Conservation (phyloP, 1,284 basidiomycete species). For the Puccinia novopanici region DNA sequence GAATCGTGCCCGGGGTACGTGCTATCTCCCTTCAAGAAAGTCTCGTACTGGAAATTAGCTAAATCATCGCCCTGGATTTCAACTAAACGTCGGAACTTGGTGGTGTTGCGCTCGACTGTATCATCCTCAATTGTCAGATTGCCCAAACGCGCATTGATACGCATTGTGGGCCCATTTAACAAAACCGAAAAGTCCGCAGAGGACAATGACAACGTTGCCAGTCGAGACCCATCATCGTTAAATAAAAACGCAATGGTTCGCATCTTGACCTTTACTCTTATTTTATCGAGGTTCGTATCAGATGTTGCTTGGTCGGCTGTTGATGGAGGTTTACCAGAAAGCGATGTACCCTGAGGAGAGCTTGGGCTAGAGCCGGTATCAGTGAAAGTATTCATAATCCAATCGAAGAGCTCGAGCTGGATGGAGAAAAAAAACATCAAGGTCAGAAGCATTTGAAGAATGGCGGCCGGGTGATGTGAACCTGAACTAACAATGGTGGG, state of each 20-base stretch:
- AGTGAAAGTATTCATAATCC: conserved; percentile 95
- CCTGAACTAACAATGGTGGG: conserved; percentile 69
- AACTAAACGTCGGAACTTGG: conserved; percentile 77
- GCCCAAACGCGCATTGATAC: conserved; percentile 80
- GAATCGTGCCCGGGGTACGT: conserved; percentile 82
- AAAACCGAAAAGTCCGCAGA: conserved; percentile 86
- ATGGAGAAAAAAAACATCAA: not conserved
- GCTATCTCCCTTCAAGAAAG: conserved; percentile 71
- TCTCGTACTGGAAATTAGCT: conserved; percentile 93
- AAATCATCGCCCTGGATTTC: conserved; percentile 95
- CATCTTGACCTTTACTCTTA: conserved; percentile 80
- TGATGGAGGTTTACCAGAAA: conserved; percentile 13
- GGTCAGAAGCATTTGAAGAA: not conserved
- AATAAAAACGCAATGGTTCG: conserved; percentile 84
- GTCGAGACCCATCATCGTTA: conserved; percentile 71
- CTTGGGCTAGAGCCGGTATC: conserved; percentile 61
- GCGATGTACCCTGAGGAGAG: conserved; percentile 52
- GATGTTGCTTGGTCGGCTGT: conserved; percentile 2
- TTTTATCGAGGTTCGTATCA: conserved; percentile 64
- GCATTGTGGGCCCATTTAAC: conserved; percentile 73
- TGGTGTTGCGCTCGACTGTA: conserved; percentile 64
- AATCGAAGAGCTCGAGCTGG: conserved; percentile 84
- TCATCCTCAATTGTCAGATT: conserved; percentile 84
- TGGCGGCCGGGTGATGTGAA: not conserved
- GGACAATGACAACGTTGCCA: conserved; percentile 86